Evolutionary conservation across 768 basidiomycete species (phyloP).

Genomic region (Macrolepiota albuminosa): DNA sequence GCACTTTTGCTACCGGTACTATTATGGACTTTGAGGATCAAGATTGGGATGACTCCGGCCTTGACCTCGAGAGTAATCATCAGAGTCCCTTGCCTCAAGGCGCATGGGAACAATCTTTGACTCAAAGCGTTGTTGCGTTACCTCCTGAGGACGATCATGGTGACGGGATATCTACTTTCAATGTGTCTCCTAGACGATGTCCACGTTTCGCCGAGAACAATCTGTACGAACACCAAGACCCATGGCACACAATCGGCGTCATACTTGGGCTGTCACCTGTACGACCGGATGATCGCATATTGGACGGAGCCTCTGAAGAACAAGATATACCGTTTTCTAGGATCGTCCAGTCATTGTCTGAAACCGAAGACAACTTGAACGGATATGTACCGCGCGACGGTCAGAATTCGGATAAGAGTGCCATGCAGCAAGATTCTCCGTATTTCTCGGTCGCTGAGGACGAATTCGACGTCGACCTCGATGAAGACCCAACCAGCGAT

Average conservation of each 20-base stretch:
- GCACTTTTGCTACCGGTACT: not conserved
- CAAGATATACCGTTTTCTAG: not conserved
- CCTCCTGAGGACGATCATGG: not conserved
- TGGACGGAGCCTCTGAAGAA: not conserved
- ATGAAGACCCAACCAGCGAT: not conserved
- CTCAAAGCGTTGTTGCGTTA: not conserved
- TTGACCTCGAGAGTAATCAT: not conserved
- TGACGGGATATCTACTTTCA: not conserved
- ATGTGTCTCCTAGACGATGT: not conserved
- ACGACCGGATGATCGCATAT: not conserved
- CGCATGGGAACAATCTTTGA: not conserved
- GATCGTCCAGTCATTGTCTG: no score
- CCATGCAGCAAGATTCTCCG: not conserved
- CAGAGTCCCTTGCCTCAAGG: not conserved
- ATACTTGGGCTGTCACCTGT: conserved; percentile 30
- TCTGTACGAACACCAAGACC: conserved; percentile 38
- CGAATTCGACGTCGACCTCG: not conserved
- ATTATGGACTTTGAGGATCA: not conserved
- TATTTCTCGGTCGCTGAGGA: not conserved
- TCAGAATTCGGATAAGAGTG: not conserved
- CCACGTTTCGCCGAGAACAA: conserved; percentile 10
- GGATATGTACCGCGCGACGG: not conserved
- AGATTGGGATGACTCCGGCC: not conserved
- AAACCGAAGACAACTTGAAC: not conserved
- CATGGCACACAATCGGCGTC: conserved; percentile 39